Percentiles rank a stretch among this genome's conserved stretches.
Evolutionary conservation across 352 stramenopile species (phyloP).

Genomic region (Phytophthora sp.): DNA sequence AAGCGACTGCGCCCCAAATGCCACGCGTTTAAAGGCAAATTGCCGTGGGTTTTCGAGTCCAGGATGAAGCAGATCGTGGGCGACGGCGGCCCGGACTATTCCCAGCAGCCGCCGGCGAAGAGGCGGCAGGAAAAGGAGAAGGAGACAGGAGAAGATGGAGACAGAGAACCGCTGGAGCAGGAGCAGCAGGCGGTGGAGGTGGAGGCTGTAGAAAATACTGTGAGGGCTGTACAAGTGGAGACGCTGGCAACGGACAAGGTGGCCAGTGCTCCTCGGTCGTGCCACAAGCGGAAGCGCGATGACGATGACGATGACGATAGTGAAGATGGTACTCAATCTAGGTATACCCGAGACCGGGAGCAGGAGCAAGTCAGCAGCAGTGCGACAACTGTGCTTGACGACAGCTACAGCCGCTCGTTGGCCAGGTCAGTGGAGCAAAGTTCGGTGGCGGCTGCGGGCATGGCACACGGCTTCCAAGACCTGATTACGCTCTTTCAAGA

Average conservation of each 20-base stretch:
- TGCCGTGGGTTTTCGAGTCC: conserved; percentile 56
- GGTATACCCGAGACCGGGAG: background rate
- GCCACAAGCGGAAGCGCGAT: conserved; percentile 25
- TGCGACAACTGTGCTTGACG: conserved; percentile 16
- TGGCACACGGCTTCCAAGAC: conserved; percentile 53
- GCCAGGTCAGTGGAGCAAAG: conserved; percentile 58
- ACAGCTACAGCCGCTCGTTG: conserved; percentile 37
- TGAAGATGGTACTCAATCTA: background rate
- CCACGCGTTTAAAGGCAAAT: conserved; percentile 61
- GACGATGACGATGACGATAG: conserved; percentile 4
- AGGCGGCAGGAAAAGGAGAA: background rate
- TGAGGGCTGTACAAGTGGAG: background rate
- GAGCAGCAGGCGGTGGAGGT: background rate
- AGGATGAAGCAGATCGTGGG: conserved; percentile 57
- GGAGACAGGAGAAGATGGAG: background rate
- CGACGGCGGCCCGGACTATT: conserved; percentile 18
- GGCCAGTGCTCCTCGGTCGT: background rate
- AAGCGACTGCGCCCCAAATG: conserved; percentile 52
- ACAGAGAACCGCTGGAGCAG: background rate
- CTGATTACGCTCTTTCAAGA: conserved; percentile 45
- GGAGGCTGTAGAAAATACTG: background rate
- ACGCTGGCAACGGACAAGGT: background rate
- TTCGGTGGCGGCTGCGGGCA: conserved; percentile 48
- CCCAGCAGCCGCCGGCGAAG: background rate
- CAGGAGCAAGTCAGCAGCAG: background rate